A percentile compares a stretch with the other conserved stretches of the same genome.
phyloP scores from a whole-genome alignment of 495 filamentous ascomycete genomes.

The Annulohypoxylon maeteangense region DNA sequence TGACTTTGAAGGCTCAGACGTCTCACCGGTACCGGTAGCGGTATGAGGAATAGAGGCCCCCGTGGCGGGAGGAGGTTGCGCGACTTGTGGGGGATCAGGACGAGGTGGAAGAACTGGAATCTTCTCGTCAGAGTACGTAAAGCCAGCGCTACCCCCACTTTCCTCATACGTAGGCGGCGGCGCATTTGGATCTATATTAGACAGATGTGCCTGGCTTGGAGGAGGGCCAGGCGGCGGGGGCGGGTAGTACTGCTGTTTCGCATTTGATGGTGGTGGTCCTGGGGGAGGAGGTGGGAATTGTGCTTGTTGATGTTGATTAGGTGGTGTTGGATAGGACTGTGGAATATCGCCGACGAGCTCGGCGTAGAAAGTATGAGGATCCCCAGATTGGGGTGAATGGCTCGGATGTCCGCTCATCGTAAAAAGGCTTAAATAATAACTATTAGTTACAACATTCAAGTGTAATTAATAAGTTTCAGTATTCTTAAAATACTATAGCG shows the following conservation, averaged over 20 bases:
- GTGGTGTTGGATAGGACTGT: conserved; percentile 14
- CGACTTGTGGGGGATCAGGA: conserved; percentile 14
- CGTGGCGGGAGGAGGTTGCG: conserved; percentile 24
- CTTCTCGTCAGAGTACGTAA: conserved; percentile 27
- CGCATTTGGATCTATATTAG: not conserved
- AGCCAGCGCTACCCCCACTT: not conserved
- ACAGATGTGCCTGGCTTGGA: conserved; percentile 7
- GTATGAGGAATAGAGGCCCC: not conserved
- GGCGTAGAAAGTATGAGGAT: conserved; percentile 32
- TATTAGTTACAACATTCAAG: not conserved
- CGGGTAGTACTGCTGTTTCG: conserved; percentile 24
- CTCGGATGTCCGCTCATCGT: conserved; percentile 37
- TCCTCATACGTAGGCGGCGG: conserved; percentile 31
- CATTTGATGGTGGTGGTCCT: conserved; percentile 24
- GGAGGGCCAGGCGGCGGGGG: conserved; percentile 31
- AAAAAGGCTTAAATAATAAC: not conserved
- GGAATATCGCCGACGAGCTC: conserved; percentile 29
- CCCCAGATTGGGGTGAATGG: conserved; percentile 25
- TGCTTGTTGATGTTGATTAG: conserved; percentile 4
- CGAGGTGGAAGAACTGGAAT: conserved; percentile 32
- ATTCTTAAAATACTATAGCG: not conserved
- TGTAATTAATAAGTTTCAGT: not conserved
- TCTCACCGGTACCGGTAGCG: not conserved
- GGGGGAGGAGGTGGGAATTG: conserved; percentile 30
- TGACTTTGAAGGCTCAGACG: conserved; percentile 21